These are phyloP conservation scores for Phytopythium boreale DNA, from an alignment of 352 stramenopile species.

Conservation along the genomic window DNA sequence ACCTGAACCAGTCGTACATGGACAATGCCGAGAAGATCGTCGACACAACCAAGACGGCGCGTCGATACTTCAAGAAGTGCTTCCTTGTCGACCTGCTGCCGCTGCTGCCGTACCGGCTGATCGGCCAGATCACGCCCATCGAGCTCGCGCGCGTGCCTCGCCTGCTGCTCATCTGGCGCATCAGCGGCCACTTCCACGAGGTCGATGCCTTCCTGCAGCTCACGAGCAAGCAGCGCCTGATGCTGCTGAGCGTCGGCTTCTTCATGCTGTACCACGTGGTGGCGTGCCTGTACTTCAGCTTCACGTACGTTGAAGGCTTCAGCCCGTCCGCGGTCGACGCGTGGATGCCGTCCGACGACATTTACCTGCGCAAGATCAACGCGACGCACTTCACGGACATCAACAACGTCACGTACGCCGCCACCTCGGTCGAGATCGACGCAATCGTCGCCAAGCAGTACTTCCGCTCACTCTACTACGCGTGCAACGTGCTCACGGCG, in stretches of 20 bases:
- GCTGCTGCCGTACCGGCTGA: constrained; percentile 37
- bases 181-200: constrained; percentile 39
- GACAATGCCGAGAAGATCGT: constrained; percentile 59
- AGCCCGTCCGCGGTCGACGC: constrained; percentile 22
- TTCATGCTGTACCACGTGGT: constrained; percentile 57
- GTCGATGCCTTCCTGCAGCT: constrained; percentile 43
- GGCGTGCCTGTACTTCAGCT: constrained; percentile 57
- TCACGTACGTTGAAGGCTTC: constrained; percentile 60
- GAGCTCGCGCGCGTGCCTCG: constrained; percentile 27
- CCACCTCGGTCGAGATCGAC: constrained; percentile 16
- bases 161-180: constrained; percentile 33
- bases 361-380: constrained; percentile 37
- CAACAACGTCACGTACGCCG: constrained; percentile 16
- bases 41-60: constrained; percentile 30
- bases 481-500: constrained; percentile 50
- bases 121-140: constrained; percentile 15
- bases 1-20: constrained; percentile 52
- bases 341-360: constrained; percentile 51
- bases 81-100: constrained; percentile 45
- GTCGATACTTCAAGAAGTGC: constrained; percentile 25
- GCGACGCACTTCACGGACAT: constrained; percentile 25
- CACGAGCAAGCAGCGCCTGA: constrained; percentile 41
- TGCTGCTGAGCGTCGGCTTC: constrained; percentile 47
- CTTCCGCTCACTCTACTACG: constrained; percentile 64
- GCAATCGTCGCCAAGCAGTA: constrained; percentile 42